These are phyloP conservation scores for Pontederia crassipes DNA, from an alignment of 176 grass and related monocot species.

Conservation along the genomic window DNA sequence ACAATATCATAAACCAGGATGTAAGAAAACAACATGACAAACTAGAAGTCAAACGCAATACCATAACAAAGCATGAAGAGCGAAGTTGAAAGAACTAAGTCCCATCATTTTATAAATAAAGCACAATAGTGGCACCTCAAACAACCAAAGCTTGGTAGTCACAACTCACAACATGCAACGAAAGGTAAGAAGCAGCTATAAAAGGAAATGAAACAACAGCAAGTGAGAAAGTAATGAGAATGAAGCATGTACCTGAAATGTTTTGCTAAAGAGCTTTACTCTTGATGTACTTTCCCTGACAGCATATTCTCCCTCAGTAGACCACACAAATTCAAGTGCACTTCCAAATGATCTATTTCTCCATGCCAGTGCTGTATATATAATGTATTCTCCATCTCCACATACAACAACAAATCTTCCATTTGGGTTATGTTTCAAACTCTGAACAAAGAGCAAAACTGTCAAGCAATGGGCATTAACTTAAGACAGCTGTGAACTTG, in stretches of 20 bases:
- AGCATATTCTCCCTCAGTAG: constrained; percentile 89
- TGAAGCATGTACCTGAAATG: constrained; percentile 55
- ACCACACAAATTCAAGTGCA: constrained; percentile 87
- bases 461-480: not conserved
- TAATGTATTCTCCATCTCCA: constrained; percentile 96
- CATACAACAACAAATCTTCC: constrained; percentile 96
- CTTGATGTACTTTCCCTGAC: constrained; percentile 91
- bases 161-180: no score
- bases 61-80: no score
- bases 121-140: no score
- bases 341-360: constrained; percentile 97
- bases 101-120: no score
- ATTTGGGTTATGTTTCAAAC: constrained; percentile 95
- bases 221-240: not conserved
- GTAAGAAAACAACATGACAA: no score
- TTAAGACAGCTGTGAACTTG: not conserved
- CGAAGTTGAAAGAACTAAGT: no score
- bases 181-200: not conserved
- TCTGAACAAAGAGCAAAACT: constrained; percentile 37
- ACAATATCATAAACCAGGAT: no score
- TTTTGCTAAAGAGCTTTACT: constrained; percentile 85
- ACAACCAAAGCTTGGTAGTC: no score
- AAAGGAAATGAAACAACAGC: not conserved
- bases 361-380: constrained; percentile 95
- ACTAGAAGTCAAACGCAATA: no score